phyloP scores from a whole-genome alignment of 1,139 yeast genomes.

The Waltiozyma sp. region DNA sequence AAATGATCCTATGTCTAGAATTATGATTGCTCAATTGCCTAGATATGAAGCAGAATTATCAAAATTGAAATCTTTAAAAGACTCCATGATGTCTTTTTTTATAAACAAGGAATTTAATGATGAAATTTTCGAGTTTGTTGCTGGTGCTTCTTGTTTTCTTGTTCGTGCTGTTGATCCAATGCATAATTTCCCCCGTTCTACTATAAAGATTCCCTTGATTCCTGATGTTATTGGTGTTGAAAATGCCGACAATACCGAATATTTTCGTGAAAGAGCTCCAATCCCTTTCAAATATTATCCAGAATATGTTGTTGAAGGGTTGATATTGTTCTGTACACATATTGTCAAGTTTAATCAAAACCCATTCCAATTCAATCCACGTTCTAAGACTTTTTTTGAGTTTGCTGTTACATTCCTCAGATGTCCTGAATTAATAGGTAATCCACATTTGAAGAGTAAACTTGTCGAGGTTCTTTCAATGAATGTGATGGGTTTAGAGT shows the following conservation, averaged over 20 bases:
- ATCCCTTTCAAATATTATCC: constrained; percentile 79
- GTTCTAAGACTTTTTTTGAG: constrained; percentile 53
- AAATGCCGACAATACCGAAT: constrained; percentile 63
- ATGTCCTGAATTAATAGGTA: constrained; percentile 78
- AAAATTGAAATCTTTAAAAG: constrained; percentile 33
- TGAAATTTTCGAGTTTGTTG: constrained; percentile 63
- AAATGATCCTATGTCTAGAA: constrained; percentile 14
- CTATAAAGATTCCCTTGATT: constrained; percentile 54
- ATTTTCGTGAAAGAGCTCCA: constrained; percentile 53
- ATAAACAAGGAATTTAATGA: constrained; percentile 42
- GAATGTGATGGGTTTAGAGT: constrained; percentile 49
- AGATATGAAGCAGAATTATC: constrained; percentile 32
- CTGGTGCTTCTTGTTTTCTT: constrained; percentile 67
- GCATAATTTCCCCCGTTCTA: constrained; percentile 47
- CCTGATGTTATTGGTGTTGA: constrained; percentile 39
- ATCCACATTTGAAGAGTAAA: constrained; percentile 86
- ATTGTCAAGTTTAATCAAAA: constrained; percentile 47
- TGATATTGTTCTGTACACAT: constrained; percentile 63
- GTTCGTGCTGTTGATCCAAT: constrained; percentile 62
- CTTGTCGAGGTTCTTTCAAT: constrained; percentile 70
- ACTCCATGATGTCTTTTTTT: constrained; percentile 51
- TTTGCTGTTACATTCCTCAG: constrained; percentile 65
- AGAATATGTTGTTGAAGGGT: constrained; percentile 76
- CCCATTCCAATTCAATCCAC: constrained; percentile 45
- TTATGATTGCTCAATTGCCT: constrained; percentile 31